Evolutionary conservation across 768 basidiomycete species (phyloP).

Genomic region (Saitozyma podzolica): DNA sequence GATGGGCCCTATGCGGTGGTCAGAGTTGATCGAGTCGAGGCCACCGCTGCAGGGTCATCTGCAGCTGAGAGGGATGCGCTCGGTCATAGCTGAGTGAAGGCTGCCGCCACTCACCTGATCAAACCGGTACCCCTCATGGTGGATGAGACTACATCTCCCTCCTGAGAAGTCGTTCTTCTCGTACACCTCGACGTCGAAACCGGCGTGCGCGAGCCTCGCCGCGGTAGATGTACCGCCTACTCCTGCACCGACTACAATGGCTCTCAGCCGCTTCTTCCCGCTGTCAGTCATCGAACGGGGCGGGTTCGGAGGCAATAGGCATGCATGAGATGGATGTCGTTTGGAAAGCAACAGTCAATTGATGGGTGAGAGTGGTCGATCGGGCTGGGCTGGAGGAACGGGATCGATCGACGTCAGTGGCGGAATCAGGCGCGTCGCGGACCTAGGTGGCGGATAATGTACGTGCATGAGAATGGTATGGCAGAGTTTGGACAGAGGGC

Average conservation of each 20-base stretch:
- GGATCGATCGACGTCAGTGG: too few species aligned
- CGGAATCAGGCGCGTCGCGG: too few species aligned
- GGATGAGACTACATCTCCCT: conserved; percentile 55
- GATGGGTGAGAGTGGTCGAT: too few species aligned
- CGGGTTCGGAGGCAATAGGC: too few species aligned
- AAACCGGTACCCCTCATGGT: conserved; percentile 54
- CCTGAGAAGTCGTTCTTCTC: conserved; percentile 56
- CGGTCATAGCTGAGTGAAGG: neutral
- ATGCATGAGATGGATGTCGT: too few species aligned
- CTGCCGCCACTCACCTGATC: conserved; percentile 50
- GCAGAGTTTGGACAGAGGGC: too few species aligned
- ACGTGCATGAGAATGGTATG: too few species aligned
- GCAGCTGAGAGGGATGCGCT: neutral
- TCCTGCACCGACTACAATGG: conserved; percentile 44
- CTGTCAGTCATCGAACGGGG: neutral
- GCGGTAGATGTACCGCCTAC: conserved; percentile 54
- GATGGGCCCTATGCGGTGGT: conserved; percentile 41
- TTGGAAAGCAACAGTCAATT: too few species aligned
- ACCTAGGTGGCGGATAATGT: too few species aligned
- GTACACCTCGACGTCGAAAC: conserved; percentile 53
- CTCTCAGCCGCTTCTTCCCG: conserved; percentile 6
- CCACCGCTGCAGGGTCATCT: neutral
- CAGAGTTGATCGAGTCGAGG: neutral
- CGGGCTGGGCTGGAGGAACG: too few species aligned
- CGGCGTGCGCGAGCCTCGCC: conserved; percentile 54